Evolutionary conservation across 2,329 filamentous ascomycete species (phyloP).

Genomic region (Waltergamsia citrina): DNA sequence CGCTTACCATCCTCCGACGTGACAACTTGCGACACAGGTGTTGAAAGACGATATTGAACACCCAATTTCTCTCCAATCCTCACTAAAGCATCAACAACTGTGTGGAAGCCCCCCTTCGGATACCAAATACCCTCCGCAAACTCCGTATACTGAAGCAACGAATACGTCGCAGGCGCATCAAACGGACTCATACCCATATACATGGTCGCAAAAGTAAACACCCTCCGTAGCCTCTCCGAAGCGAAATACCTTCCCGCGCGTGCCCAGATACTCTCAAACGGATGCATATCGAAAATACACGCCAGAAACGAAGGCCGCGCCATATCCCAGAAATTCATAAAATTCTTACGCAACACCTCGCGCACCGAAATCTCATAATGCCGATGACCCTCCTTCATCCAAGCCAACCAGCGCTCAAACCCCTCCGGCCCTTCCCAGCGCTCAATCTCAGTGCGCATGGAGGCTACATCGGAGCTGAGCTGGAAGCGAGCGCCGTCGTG

Average conservation of each 20-base stretch:
- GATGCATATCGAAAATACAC: conserved; percentile 53
- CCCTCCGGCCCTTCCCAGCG: conserved; percentile 64
- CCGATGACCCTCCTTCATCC: conserved; percentile 55
- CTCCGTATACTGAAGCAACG: conserved; percentile 65
- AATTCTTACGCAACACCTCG: conserved; percentile 60
- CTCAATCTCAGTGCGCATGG: conserved; percentile 64
- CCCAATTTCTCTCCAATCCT: conserved; percentile 52
- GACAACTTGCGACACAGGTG: conserved; percentile 45
- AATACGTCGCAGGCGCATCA: conserved; percentile 67
- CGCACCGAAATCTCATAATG: conserved; percentile 61
- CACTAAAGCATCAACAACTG: conserved; percentile 53
- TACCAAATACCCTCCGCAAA: conserved; percentile 71
- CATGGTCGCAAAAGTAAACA: conserved; percentile 74
- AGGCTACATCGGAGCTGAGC: conserved; percentile 56
- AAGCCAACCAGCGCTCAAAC: conserved; percentile 58
- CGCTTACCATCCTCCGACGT: conserved; percentile 39
- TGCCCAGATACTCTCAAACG: conserved; percentile 61
- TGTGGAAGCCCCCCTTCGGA: conserved; percentile 61
- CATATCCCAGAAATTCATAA: conserved; percentile 49
- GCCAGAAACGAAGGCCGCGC: conserved; percentile 46
- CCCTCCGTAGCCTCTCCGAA: conserved; percentile 57
- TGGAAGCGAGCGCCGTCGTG: conserved; percentile 55
- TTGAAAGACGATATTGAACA: conserved; percentile 52
- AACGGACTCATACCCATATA: conserved; percentile 78
- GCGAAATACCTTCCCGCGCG: conserved; percentile 59